phyloP scores from a whole-genome alignment of 2,329 filamentous ascomycete species.

The Aspergillus ochraceus region DNA sequence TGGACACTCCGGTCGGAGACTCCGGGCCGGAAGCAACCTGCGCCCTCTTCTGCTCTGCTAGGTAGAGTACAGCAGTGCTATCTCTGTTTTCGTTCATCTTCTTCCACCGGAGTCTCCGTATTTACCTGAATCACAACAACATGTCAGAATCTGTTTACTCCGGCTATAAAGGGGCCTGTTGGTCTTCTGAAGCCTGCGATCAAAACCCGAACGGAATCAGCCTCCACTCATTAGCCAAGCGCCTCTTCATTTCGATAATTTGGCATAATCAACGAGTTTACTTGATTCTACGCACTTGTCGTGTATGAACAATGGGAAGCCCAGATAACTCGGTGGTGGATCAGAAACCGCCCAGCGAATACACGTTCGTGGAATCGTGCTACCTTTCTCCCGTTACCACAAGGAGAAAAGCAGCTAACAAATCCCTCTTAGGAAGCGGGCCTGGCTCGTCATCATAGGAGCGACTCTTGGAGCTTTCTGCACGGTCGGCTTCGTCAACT shows the following conservation, averaged over 20 bases:
- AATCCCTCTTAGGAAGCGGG: slow-evolving; percentile 20
- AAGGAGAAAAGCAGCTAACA: background rate
- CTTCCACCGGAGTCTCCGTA: background rate
- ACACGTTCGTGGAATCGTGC: slow-evolving; percentile 27
- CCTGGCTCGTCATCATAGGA: slow-evolving; percentile 31
- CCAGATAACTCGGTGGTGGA: background rate
- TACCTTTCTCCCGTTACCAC: background rate
- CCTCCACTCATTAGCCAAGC: background rate
- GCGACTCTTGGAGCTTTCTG: slow-evolving; percentile 34
- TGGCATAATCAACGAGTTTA: too few relatives aligned
- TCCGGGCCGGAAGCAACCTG: too few relatives aligned
- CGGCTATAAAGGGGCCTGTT: background rate
- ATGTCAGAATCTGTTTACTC: background rate
- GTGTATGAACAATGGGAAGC: too few relatives aligned
- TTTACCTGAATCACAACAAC: background rate
- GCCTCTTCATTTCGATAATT: background rate
- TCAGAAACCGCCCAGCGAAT: slow-evolving; percentile 18
- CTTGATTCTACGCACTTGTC: too few relatives aligned
- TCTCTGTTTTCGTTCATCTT: background rate
- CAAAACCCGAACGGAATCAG: background rate
- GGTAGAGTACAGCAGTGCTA: too few relatives aligned
- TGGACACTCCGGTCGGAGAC: slow-evolving; percentile 11
- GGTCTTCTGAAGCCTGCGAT: background rate
- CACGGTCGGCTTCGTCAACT: slow-evolving; percentile 40
- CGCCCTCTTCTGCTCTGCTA: background rate